Conservation (phyloP, 345 rosid species). For the Hibiscus tridactylites region DNA sequence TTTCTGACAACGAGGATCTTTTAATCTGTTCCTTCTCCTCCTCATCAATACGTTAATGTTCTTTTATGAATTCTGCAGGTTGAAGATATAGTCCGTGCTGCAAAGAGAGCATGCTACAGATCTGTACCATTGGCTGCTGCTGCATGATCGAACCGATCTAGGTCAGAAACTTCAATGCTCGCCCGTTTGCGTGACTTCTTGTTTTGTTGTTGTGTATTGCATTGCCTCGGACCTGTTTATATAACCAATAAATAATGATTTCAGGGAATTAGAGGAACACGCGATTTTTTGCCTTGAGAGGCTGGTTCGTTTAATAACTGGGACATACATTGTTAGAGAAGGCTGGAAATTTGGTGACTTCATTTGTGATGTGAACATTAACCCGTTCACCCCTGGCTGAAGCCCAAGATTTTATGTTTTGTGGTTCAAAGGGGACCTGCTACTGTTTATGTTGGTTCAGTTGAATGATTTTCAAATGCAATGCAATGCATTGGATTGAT, state of each 20-base stretch:
- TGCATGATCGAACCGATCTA: constrained; percentile 14
- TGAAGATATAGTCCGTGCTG: constrained; percentile 58
- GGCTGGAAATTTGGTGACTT: constrained; percentile 12
- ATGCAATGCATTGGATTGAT: not conserved
- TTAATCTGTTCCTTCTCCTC: not conserved
- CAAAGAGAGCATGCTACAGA: constrained; percentile 59
- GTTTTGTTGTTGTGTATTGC: not conserved
- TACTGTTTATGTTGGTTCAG: not conserved
- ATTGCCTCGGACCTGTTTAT: not conserved
- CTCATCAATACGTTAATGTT: not conserved
- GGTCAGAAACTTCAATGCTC: not conserved
- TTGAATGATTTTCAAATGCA: not conserved
- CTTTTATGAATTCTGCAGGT: constrained; percentile 23
- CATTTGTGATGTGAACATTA: constrained; percentile 9
- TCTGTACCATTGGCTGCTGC: constrained; percentile 30
- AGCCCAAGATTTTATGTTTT: constrained; percentile 3
- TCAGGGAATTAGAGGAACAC: constrained; percentile 14
- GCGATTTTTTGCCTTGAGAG: constrained; percentile 15
- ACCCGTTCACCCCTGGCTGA: not conserved
- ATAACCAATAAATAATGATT: too few relatives aligned
- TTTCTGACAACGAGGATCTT: not conserved
- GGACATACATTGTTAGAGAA: constrained; percentile 16
- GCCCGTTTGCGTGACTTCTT: not conserved
- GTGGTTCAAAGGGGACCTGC: not conserved
- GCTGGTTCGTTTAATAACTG: constrained; percentile 17